A percentile compares a stretch with the other conserved stretches of the same genome.
Evolutionary conservation across 2,329 filamentous ascomycete genomes (phyloP).

Genomic region (Aspergillus awamori): DNA sequence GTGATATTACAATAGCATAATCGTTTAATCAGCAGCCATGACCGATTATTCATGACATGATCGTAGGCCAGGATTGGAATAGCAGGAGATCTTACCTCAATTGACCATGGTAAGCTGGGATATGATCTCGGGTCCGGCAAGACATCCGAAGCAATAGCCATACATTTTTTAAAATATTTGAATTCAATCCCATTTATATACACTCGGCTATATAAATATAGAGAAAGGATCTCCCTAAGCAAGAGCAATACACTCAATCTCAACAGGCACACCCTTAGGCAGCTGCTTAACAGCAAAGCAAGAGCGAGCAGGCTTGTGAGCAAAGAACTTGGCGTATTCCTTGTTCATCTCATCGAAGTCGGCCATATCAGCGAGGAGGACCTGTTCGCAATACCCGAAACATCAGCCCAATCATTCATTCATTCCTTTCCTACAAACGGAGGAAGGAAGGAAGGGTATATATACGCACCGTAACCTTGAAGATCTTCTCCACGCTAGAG

Average conservation of each 20-base stretch:
- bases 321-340: conserved; percentile 71
- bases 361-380: conserved; percentile 90
- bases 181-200: too few species aligned
- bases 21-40: conserved; percentile 3
- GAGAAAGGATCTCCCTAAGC: conserved; percentile 32
- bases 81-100: too few species aligned
- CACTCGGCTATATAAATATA: too few species aligned
- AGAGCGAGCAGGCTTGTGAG: conserved; percentile 64
- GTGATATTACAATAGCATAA: neutral
- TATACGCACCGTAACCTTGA: conserved; percentile 72
- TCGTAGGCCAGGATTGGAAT: neutral
- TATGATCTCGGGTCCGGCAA: neutral
- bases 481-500: conserved; percentile 74
- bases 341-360: conserved; percentile 82
- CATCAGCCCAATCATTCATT: neutral
- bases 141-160: too few species aligned
- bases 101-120: neutral
- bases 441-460: conserved; percentile 11
- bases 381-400: conserved; percentile 37
- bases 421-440: neutral
- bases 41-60: neutral
- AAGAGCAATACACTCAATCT: conserved; percentile 67
- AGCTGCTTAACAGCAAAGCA: conserved; percentile 66
- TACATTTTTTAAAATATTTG: too few species aligned
- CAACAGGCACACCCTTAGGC: conserved; percentile 65